A percentile compares a stretch with the other conserved stretches of the same genome.
Conservation (phyloP, 2,329 filamentous ascomycete genomes). For the Aspergillus spinulosporus region DNA sequence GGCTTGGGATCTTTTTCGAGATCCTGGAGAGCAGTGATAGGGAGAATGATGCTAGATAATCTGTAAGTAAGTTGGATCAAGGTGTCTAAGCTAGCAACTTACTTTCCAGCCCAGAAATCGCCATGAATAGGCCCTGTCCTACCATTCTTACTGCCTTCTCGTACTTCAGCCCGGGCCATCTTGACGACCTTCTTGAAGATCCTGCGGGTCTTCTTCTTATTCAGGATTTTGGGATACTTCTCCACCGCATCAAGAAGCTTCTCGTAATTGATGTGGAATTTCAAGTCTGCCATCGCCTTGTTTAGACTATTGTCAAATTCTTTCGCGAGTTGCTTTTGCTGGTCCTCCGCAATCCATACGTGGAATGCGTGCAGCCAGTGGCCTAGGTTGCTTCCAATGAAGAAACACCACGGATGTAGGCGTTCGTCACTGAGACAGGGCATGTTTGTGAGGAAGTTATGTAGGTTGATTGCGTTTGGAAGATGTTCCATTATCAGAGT, state of each 20-base stretch:
- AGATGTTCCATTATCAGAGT: not conserved
- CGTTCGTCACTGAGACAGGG: not conserved
- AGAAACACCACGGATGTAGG: not conserved
- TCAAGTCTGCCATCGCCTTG: constrained; percentile 51
- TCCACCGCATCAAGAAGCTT: constrained; percentile 48
- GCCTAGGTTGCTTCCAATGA: not conserved
- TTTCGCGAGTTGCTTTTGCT: not conserved
- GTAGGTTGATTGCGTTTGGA: not conserved
- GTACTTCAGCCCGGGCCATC: constrained; percentile 46
- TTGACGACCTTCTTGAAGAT: constrained; percentile 51
- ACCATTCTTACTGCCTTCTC: constrained; percentile 25
- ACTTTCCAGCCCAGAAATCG: constrained; percentile 65
- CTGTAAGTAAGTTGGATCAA: not conserved
- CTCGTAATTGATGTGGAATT: constrained; percentile 54
- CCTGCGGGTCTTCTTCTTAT: constrained; percentile 32
- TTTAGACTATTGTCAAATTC: constrained; percentile 33
- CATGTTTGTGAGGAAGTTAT: not conserved
- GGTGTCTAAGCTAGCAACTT: constrained; percentile 19
- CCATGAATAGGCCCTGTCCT: constrained; percentile 51
- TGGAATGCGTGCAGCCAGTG: not conserved
- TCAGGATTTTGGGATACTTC: constrained; percentile 49
- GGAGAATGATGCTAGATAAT: constrained; percentile 26
- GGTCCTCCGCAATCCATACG: not conserved
- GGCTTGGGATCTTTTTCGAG: not conserved
- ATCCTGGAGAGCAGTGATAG: constrained; percentile 3